A percentile compares a stretch with the other conserved stretches of the same genome.
phyloP scores from a whole-genome alignment of 805 yeast genomes.

The Candida golubevii region DNA sequence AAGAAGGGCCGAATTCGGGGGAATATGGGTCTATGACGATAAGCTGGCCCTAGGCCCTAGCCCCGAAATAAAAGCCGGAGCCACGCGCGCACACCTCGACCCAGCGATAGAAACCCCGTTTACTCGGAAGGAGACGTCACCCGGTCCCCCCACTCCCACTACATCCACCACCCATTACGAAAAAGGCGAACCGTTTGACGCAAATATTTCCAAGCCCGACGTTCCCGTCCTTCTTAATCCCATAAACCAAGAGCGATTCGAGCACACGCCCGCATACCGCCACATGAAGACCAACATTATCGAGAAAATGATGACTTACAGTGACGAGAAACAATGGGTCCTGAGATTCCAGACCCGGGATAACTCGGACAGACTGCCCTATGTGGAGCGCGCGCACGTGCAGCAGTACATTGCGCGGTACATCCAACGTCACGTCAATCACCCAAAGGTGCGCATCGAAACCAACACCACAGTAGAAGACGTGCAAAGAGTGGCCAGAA shows the following conservation, averaged over 20 bases:
- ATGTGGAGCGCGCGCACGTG: conserved; percentile 26
- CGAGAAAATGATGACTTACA: conserved; percentile 43
- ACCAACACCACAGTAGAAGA: conserved; percentile 38
- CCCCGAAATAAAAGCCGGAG: conserved; percentile 19
- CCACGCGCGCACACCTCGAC: conserved; percentile 20
- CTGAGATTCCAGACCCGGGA: conserved; percentile 4
- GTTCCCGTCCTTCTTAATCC: neutral
- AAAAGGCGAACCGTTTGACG: neutral
- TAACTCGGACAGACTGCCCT: conserved; percentile 1
- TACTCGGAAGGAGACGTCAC: neutral
- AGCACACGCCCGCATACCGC: conserved; percentile 25
- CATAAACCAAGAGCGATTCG: conserved; percentile 24
- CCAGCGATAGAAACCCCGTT: conserved; percentile 24
- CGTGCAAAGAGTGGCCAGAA: conserved; percentile 20
- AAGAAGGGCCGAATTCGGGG: conserved; percentile 37
- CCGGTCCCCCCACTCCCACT: neutral
- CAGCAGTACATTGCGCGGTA: conserved; percentile 27
- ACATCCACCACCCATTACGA: neutral
- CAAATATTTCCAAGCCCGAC: neutral
- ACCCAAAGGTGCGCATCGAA: conserved; percentile 21
- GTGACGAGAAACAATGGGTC: conserved; percentile 38
- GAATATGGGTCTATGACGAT: conserved; percentile 39
- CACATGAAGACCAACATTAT: conserved; percentile 37
- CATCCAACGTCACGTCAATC: conserved; percentile 18
- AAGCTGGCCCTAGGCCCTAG: conserved; percentile 5